These are phyloP conservation scores for Neopestalotiopsis rosae DNA, from an alignment of 2,329 filamentous ascomycete genomes.

Conservation along the genomic window DNA sequence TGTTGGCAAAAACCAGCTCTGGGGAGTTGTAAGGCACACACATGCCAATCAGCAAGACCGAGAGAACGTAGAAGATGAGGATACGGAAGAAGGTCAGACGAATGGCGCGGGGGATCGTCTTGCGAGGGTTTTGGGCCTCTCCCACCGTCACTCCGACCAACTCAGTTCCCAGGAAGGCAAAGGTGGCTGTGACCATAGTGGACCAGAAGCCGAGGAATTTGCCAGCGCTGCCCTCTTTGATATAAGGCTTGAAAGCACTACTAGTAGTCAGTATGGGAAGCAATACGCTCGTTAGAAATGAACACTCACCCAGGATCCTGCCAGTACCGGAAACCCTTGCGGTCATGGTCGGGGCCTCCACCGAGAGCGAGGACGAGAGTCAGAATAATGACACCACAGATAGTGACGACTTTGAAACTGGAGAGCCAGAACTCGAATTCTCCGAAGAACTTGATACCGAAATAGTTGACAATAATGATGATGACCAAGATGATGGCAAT, in stretches of 20 bases:
- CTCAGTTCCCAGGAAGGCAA: constrained; percentile 80
- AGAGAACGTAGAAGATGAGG: constrained; percentile 78
- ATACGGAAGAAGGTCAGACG: constrained; percentile 84
- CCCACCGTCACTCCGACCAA: constrained; percentile 80
- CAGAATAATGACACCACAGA: constrained; percentile 70
- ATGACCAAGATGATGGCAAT: constrained; percentile 72
- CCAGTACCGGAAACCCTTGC: constrained; percentile 72
- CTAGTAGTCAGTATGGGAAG: constrained; percentile 20
- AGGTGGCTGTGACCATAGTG: constrained; percentile 77
- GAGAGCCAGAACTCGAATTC: constrained; percentile 68
- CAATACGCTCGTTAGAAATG: neutral
- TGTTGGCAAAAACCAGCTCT: constrained; percentile 64
- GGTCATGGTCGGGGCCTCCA: constrained; percentile 67
- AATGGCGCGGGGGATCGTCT: constrained; percentile 78
- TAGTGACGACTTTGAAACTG: constrained; percentile 72
- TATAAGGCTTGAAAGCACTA: constrained; percentile 56
- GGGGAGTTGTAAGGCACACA: constrained; percentile 73
- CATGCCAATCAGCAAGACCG: constrained; percentile 77
- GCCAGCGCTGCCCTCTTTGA: constrained; percentile 49
- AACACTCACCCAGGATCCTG: constrained; percentile 56
- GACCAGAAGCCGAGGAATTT: constrained; percentile 71
- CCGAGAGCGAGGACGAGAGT: constrained; percentile 68
- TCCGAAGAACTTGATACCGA: constrained; percentile 72
- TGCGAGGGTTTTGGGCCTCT: constrained; percentile 80
- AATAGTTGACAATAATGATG: constrained; percentile 72